phyloP scores from a whole-genome alignment of 352 stramenopile genomes.

The Pythium myriotylum region DNA sequence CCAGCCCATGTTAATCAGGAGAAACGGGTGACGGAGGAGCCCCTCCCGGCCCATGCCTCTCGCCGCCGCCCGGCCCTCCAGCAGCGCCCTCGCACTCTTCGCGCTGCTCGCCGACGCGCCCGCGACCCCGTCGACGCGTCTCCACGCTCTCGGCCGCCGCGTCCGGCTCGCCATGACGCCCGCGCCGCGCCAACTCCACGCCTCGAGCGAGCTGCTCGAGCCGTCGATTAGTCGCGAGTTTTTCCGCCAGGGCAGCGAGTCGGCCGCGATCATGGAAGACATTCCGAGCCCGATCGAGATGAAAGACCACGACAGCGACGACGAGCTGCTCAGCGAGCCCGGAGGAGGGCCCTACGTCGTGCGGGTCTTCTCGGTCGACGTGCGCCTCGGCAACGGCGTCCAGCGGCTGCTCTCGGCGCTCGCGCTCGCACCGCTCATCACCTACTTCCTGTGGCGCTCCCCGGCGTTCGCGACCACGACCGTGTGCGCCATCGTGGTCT shows the following conservation, averaged over 20 bases:
- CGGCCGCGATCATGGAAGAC: slow-evolving; percentile 18
- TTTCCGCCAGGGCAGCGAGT: slow-evolving; percentile 14
- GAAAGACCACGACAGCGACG: slow-evolving; percentile 8
- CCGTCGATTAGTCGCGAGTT: slow-evolving; percentile 2
- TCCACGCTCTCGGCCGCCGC: background rate
- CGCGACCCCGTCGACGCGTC: no score
- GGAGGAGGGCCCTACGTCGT: background rate
- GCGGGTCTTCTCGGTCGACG: background rate
- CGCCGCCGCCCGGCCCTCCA: background rate
- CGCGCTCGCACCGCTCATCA: slow-evolving; percentile 61
- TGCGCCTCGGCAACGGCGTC: slow-evolving; percentile 42
- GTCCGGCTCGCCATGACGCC: background rate
- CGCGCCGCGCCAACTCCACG: background rate
- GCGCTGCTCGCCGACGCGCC: no score
- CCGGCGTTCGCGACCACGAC: slow-evolving; percentile 70
- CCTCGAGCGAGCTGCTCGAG: slow-evolving; percentile 10
- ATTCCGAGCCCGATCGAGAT: slow-evolving; percentile 4
- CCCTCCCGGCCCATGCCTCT: background rate
- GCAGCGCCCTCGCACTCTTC: background rate
- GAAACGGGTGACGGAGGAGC: slow-evolving; percentile 11
- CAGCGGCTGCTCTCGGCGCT: slow-evolving; percentile 67
- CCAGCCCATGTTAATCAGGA: slow-evolving; percentile 11
- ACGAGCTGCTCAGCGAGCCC: background rate
- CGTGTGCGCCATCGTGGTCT: slow-evolving; percentile 48
- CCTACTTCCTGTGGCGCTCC: slow-evolving; percentile 69